Evolutionary conservation across 306 rosid genomes (phyloP).

Genomic region (Trichosanthes truncata): DNA sequence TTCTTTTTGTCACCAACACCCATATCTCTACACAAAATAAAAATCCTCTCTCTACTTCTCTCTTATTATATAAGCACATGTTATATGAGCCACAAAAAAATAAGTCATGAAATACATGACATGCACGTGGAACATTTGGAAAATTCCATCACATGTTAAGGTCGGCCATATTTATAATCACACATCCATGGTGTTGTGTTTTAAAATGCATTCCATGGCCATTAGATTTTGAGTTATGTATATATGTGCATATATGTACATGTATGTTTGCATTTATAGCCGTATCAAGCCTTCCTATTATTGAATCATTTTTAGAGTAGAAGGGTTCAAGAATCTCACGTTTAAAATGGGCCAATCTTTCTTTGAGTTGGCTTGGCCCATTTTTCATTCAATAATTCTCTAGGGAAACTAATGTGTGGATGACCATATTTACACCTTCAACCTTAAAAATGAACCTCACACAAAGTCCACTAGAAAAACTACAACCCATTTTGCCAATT

Average conservation of each 20-base stretch:
- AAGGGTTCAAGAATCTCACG: background rate
- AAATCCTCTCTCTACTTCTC: background rate
- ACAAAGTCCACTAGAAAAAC: no score
- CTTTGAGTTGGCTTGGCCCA: background rate
- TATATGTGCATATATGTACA: background rate
- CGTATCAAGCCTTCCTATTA: background rate
- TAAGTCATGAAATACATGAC: background rate
- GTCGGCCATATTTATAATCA: background rate
- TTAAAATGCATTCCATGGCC: background rate
- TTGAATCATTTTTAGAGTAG: background rate
- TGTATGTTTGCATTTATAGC: background rate
- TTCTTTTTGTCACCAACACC: background rate
- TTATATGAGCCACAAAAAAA: background rate
- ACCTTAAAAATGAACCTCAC: no score
- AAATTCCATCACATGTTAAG: background rate
- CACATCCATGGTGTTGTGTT: no score
- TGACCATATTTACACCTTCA: no score
- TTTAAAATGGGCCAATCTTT: background rate
- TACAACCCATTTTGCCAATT: no score
- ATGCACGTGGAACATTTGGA: constrained; percentile 9
- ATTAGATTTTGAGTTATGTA: background rate
- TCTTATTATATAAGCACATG: background rate
- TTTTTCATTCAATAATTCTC: background rate
- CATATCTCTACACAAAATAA: background rate
- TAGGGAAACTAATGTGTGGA: no score